phyloP scores from a whole-genome alignment of 805 yeast genomes.

The Helenozyma baotianmanensis region DNA sequence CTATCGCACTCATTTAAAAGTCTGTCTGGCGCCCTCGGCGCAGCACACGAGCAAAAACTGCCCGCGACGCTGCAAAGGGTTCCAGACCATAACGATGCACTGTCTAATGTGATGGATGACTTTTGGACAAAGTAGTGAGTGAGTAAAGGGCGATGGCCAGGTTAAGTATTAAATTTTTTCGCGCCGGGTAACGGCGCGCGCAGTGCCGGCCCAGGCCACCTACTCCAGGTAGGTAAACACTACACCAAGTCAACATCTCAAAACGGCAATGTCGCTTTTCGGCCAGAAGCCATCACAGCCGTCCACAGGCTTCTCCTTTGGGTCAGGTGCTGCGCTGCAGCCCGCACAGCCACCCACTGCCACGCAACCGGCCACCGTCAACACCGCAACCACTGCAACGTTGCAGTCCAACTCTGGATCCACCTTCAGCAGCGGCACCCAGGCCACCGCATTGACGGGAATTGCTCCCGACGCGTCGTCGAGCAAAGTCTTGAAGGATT shows the following conservation, averaged over 20 bases:
- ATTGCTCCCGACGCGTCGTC: slow-evolving; percentile 12
- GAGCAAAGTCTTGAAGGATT: slow-evolving; percentile 50
- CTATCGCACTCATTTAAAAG: slow-evolving; percentile 36
- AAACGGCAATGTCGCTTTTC: slow-evolving; percentile 9
- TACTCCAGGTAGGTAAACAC: too few species aligned
- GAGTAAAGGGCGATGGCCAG: slow-evolving; percentile 10
- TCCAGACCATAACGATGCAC: slow-evolving; percentile 43
- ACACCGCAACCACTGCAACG: too few species aligned
- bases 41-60: slow-evolving; percentile 29
- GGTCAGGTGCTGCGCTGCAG: background rate
- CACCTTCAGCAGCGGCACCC: slow-evolving; percentile 3
- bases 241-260: background rate
- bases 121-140: slow-evolving; percentile 60
- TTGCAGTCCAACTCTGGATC: too few species aligned
- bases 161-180: slow-evolving; percentile 4
- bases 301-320: slow-evolving; percentile 9
- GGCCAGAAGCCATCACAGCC: slow-evolving; percentile 7
- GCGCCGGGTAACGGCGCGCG: slow-evolving; percentile 14
- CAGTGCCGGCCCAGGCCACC: too few species aligned
- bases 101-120: slow-evolving; percentile 65
- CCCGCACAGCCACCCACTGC: too few species aligned
- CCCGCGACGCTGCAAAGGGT: slow-evolving; percentile 13
- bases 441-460: slow-evolving; percentile 8
- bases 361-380: too few species aligned
- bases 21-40: slow-evolving; percentile 19